Percentiles rank a stretch among this genome's conserved stretches.
Conservation (phyloP, 2,329 filamentous ascomycete genomes). For the Biscogniauxia marginata region DNA sequence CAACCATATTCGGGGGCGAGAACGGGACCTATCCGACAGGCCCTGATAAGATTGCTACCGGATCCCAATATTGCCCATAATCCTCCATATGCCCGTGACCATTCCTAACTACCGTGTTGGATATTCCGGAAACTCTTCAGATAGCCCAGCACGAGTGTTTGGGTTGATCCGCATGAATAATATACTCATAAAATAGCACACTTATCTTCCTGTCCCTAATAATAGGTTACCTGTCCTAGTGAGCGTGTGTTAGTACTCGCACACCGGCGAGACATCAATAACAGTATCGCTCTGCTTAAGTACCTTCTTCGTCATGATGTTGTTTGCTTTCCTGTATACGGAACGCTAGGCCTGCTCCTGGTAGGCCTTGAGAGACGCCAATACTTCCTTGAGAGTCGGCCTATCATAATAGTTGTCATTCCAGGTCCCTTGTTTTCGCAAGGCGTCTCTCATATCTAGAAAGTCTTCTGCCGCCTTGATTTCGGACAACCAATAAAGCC, state of each 20-base stretch:
- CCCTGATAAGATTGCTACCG: no score
- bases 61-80: not conserved
- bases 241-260: not conserved
- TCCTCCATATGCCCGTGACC: not conserved
- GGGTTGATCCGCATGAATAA: not conserved
- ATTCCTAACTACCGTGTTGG: not conserved
- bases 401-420: slow-evolving; percentile 50
- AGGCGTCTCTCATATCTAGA: slow-evolving; percentile 39
- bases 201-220: not conserved
- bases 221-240: not conserved
- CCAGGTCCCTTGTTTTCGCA: slow-evolving; percentile 43
- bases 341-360: slow-evolving; percentile 7
- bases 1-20: no score
- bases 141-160: not conserved
- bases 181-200: not conserved
- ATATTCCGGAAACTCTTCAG: not conserved
- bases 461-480: slow-evolving; percentile 48
- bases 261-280: not conserved
- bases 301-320: not conserved
- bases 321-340: not conserved
- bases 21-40: no score
- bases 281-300: not conserved
- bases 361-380: slow-evolving; percentile 28
- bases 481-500: slow-evolving; percentile 49
- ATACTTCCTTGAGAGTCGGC: slow-evolving; percentile 46